Percentiles rank a stretch among this genome's conserved stretches.
Conservation (phyloP, 257 asterid genomes). For the Solanum appendiculatum region DNA sequence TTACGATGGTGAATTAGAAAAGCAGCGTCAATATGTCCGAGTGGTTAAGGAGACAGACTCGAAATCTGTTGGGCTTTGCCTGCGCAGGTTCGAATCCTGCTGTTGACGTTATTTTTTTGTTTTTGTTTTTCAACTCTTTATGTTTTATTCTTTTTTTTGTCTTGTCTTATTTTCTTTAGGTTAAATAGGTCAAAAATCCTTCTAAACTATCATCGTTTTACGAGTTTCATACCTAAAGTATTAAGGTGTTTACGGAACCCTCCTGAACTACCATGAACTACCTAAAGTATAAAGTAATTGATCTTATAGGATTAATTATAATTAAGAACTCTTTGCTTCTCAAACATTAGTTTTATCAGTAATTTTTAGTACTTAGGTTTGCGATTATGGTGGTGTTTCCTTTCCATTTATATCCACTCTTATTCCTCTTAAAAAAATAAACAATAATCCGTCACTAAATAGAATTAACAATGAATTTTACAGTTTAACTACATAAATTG, state of each 20-base stretch:
- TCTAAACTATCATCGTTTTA: not conserved
- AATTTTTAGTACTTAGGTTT: not conserved
- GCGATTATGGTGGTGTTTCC: not conserved
- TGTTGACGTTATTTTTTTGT: not conserved
- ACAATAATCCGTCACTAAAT: not conserved
- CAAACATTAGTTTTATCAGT: not conserved
- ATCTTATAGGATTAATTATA: not conserved
- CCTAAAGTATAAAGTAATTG: too few species aligned
- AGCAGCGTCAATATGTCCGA: not conserved
- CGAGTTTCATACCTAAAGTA: not conserved
- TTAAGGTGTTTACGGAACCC: too few species aligned
- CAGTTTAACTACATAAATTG: not conserved
- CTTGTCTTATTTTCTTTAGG: not conserved
- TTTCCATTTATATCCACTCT: not conserved
- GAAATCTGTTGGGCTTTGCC: slow-evolving; percentile 2
- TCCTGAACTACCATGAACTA: too few species aligned
- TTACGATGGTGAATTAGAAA: not conserved
- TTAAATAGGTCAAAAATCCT: not conserved
- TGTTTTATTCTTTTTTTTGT: not conserved
- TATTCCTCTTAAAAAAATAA: not conserved
- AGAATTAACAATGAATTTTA: not conserved
- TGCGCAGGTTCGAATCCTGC: not conserved
- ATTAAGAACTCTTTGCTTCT: not conserved
- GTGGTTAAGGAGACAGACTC: slow-evolving; percentile 3
- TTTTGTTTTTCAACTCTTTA: not conserved